phyloP scores from a whole-genome alignment of 768 basidiomycete genomes.

The Pleurotus ostreatus region DNA sequence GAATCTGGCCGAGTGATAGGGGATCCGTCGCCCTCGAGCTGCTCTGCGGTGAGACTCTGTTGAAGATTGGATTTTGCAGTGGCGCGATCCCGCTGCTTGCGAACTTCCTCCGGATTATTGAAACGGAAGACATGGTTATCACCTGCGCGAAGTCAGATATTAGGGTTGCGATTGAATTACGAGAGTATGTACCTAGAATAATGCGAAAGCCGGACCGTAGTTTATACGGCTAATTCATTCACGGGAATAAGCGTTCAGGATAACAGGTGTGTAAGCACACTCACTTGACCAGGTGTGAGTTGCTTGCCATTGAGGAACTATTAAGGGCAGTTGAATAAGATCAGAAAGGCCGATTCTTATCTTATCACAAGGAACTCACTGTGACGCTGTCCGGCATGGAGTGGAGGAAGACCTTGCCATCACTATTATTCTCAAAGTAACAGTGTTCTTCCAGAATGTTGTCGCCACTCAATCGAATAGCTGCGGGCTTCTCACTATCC shows the following conservation, averaged over 20 bases:
- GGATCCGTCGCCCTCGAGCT: slow-evolving; percentile 51
- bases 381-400: slow-evolving; percentile 80
- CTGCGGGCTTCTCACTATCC: slow-evolving; percentile 75
- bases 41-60: slow-evolving; percentile 59
- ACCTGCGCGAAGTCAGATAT: slow-evolving; percentile 38
- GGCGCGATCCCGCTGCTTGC: slow-evolving; percentile 83
- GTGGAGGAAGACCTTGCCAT: slow-evolving; percentile 81
- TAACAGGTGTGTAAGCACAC: slow-evolving; percentile 18
- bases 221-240: slow-evolving; percentile 56
- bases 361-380: slow-evolving; percentile 37
- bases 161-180: slow-evolving; percentile 12
- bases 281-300: slow-evolving; percentile 70
- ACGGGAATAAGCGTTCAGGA: slow-evolving; percentile 16
- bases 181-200: slow-evolving; percentile 70
- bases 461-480: slow-evolving; percentile 89
- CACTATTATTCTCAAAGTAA: slow-evolving; percentile 72
- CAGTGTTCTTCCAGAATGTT: slow-evolving; percentile 94
- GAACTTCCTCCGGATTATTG: slow-evolving; percentile 93
- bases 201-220: slow-evolving; percentile 94
- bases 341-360: slow-evolving; percentile 2
- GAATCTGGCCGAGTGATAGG: slow-evolving; percentile 76
- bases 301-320: slow-evolving; percentile 95
- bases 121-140: slow-evolving; percentile 98
- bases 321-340: slow-evolving; percentile 11
- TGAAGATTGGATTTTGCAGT: slow-evolving; percentile 68